Percentiles rank a stretch among this genome's conserved stretches.
These are phyloP conservation scores for Angomonas desouzai DNA, from an alignment of 208 protist species.

Conservation along the genomic window DNA sequence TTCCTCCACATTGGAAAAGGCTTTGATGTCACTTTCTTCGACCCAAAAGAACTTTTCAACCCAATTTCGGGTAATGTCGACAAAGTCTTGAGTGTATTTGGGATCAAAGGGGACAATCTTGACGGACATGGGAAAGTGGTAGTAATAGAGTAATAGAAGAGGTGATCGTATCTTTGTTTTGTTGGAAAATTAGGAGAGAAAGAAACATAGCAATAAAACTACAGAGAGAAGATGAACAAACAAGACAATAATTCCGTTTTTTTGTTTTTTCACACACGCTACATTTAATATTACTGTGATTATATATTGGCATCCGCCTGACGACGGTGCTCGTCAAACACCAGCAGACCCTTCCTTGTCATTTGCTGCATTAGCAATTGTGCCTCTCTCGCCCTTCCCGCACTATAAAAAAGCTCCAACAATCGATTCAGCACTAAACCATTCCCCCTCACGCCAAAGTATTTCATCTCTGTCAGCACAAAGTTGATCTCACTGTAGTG, in stretches of 20 bases:
- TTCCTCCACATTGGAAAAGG: not conserved
- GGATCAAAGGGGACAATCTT: not conserved
- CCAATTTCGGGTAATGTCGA: not conserved
- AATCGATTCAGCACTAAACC: constrained; percentile 53
- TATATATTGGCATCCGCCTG: not conserved
- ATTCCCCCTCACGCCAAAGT: constrained; percentile 47
- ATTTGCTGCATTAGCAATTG: constrained; percentile 22
- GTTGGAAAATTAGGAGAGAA: not conserved
- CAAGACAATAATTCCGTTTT: constrained; percentile 5
- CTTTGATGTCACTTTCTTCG: not conserved
- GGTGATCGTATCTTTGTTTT: constrained; percentile 10
- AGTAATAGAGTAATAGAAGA: not conserved
- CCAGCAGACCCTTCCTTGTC: constrained; percentile 21
- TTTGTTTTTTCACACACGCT: constrained; percentile 9
- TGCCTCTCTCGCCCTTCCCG: constrained; percentile 17
- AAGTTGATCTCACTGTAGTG: constrained; percentile 43
- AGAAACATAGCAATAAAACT: not conserved
- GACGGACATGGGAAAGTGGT: not conserved
- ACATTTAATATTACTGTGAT: not conserved
- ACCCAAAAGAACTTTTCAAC: constrained; percentile 4
- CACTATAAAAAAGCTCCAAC: constrained; percentile 21
- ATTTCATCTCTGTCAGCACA: constrained; percentile 58
- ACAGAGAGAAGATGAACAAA: not conserved
- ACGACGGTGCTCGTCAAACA: constrained; percentile 44
- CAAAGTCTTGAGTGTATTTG: not conserved